Percentiles rank a stretch among this genome's conserved stretches.
Conservation (phyloP, 371 early-diverging fungal genomes). For the Synchytrium microbalum region DNA sequence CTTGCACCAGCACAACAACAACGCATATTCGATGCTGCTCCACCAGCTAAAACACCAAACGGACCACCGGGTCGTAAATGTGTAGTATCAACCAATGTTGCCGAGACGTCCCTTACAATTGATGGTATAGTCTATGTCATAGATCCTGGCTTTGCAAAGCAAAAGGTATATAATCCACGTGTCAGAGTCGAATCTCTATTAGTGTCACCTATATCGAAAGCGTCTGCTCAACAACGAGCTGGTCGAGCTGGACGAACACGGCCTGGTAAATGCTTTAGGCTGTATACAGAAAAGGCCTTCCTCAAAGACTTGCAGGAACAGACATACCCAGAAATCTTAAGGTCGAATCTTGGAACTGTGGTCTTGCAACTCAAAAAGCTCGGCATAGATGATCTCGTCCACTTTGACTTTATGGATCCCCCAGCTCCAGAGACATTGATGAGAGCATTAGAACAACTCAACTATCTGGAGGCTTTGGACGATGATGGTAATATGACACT, state of each 20-base stretch:
- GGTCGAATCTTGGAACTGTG: conserved; percentile 74
- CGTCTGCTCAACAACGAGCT: conserved; percentile 69
- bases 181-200: conserved; percentile 76
- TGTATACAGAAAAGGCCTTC: conserved; percentile 86
- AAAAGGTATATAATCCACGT: conserved; percentile 92
- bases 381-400: conserved; percentile 81
- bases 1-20: conserved; percentile 89
- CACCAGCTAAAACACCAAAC: conserved; percentile 60
- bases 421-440: conserved; percentile 87
- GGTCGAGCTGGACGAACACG: conserved; percentile 89
- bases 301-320: conserved; percentile 71
- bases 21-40: conserved; percentile 84
- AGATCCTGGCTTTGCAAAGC: conserved; percentile 95
- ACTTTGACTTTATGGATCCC: conserved; percentile 91
- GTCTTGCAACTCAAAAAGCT: conserved; percentile 83
- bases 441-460: conserved; percentile 83
- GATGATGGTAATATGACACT: conserved; percentile 80
- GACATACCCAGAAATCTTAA: conserved; percentile 84
- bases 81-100: conserved; percentile 96
- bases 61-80: conserved; percentile 86
- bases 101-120: conserved; percentile 98
- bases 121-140: conserved; percentile 97
- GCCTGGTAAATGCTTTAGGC: conserved; percentile 89
- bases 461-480: conserved; percentile 83
- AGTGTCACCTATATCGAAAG: conserved; percentile 48